Evolutionary conservation across 139 green algal species (phyloP).

Genomic region (Volvox reticuliferus): DNA sequence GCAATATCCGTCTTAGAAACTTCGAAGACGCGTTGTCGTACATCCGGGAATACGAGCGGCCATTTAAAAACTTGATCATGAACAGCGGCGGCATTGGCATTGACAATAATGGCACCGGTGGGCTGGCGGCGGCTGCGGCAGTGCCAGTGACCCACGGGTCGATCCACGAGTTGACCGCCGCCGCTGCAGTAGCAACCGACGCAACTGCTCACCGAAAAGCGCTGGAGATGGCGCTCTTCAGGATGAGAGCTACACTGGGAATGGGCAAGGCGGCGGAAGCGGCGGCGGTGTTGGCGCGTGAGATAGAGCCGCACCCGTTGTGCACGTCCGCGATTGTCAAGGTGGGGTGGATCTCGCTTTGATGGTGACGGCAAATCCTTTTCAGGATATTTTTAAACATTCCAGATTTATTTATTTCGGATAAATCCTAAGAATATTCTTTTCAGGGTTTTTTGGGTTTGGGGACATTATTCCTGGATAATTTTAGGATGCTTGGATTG

Average conservation of each 20-base stretch:
- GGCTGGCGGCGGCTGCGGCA: background rate
- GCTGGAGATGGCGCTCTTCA: slow-evolving; percentile 16
- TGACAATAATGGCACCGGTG: background rate
- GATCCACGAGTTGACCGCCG: background rate
- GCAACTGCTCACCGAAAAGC: background rate
- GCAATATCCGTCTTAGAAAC: background rate
- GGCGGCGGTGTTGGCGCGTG: slow-evolving; percentile 19
- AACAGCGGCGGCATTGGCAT: background rate
- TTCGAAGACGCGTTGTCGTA: slow-evolving; percentile 9
- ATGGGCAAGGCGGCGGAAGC: slow-evolving; percentile 11
- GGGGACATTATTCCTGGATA: too few relatives aligned
- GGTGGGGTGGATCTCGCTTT: background rate
- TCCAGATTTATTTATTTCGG: too few relatives aligned
- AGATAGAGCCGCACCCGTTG: slow-evolving; percentile 5
- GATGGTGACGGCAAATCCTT: background rate
- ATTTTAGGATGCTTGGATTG: too few relatives aligned
- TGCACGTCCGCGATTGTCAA: background rate
- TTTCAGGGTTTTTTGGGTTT: too few relatives aligned
- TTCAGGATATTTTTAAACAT: too few relatives aligned
- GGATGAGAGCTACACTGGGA: slow-evolving; percentile 19
- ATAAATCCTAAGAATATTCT: too few relatives aligned
- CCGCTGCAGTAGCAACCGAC: too few relatives aligned
- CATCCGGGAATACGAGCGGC: background rate
- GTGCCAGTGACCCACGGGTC: background rate
- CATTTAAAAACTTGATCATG: background rate